Evolutionary conservation across 305 asterid species (phyloP).

Genomic region (Euphrasia arctica): DNA sequence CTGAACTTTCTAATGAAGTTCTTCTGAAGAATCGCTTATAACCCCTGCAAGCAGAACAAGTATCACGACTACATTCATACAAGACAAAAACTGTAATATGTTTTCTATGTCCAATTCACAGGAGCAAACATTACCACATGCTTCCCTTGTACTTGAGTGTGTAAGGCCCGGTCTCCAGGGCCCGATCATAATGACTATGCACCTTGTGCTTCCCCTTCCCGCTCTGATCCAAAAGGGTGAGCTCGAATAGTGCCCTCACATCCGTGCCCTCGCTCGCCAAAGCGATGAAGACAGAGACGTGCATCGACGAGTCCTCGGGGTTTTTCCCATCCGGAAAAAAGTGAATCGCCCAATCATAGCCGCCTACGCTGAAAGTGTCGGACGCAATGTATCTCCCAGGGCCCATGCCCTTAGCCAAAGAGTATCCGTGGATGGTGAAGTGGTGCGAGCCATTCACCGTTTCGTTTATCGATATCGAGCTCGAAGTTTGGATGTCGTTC

Average conservation of each 20-base stretch:
- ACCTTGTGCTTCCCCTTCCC: constrained; percentile 85
- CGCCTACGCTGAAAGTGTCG: constrained; percentile 81
- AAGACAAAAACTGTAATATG: background rate
- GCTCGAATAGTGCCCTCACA: constrained; percentile 86
- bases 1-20: constrained; percentile 72
- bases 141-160: constrained; percentile 85
- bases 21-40: constrained; percentile 86
- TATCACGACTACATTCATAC: background rate
- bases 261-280: constrained; percentile 89
- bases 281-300: constrained; percentile 84
- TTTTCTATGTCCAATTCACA: too few species aligned
- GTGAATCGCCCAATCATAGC: constrained; percentile 87
- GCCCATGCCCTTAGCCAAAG: constrained; percentile 95
- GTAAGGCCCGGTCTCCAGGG: constrained; percentile 91
- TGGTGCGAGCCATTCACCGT: constrained; percentile 91
- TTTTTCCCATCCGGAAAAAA: constrained; percentile 93
- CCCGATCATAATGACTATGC: constrained; percentile 92
- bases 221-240: constrained; percentile 91
- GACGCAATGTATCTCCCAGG: constrained; percentile 76
- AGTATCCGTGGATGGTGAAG: constrained; percentile 86
- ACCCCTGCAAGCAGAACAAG: constrained; percentile 63
- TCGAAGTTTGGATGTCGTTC: constrained; percentile 35
- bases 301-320: constrained; percentile 65
- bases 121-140: constrained; percentile 66
- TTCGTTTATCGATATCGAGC: constrained; percentile 75